Base-by-base conservation (phyloP, 116 monocot species). In the Dioscorea cayenensis region DNA sequence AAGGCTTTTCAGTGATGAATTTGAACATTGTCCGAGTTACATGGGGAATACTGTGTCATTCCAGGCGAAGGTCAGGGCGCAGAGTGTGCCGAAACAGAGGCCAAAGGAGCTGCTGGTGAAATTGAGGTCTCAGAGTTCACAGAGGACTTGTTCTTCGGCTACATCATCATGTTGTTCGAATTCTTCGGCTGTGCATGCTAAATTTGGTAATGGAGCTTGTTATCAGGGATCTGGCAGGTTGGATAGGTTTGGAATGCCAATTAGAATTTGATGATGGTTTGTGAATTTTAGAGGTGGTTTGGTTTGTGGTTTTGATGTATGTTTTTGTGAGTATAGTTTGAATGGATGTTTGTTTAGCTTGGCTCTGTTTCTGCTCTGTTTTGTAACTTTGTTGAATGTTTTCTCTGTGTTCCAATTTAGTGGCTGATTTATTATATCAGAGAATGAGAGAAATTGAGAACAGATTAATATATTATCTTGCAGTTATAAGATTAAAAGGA, bases 1-100 rank as follows among this genome's bases (percentile, higher is more conserved):
- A 62, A 83, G 83, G 64, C 68, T 82, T 52, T 86, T 88, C 64
- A 73, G 85, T 35, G 78, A 76, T 0, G 84, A 71, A 68, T 78
- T 76, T 2, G 95, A 92, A 6, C 43, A 43, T 59, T 77, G 77
- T 59, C 94, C 90, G 1, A 92, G 72, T 64, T 92, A 92, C 81
- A 92, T 92, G 92, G 83, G 82, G 10, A 78, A 88, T 66, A 92
- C 92, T 0, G 86, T 88, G 73, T 92, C 92, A 0, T 92, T 78
- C 4, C 75, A 55, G 73, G 88, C 88, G 18, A 92, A 88, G 65
- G 76, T 72, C 0, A 69, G 92, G 14, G 88, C 92, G 1, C 92
- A 92, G 73, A 92, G 92, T 38, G 92, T 69, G 20, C 76, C 76
- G 5, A 69, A 49, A 50, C 76, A 76, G 70, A 69, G 76, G 69